Base-by-base conservation (phyloP, 208 protist species). In the Leishmania braziliensis region DNA sequence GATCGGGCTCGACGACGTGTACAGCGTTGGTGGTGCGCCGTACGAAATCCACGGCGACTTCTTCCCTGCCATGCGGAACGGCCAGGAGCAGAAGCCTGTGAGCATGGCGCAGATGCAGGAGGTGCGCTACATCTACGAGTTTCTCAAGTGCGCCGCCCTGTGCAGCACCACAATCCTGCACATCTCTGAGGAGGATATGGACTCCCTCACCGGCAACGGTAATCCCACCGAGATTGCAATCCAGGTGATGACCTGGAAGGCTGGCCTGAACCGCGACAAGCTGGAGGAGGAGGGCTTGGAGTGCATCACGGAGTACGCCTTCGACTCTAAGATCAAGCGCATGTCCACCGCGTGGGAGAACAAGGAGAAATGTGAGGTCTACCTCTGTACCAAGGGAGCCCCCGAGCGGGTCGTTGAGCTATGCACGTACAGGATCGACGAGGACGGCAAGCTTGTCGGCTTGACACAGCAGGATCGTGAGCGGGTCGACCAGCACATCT, bases 171-270 rank as follows among this genome's bases (percentile, higher is more conserved):
- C 91, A 12, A 54, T 90, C 18, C 77, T 96, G 51, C 90, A 90
- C 65, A 29, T 89, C 62, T 90, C 90, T 76, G 85, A 88, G 33
- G 82, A 93, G 9, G 92, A 96, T 84, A 86, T 86, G 48, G 92
- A 96, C 83, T 60, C 75, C 51, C 85, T 97, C 46, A 75, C 68
- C 3, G 94, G 94, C 75, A 95, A 85, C 79, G 94, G 94, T 46
- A 97, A 97, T 85, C 94, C 94, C 50, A 97, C 94, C 29, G 92
- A 97, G 83, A 88, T 97, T 46, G 94, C 94, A 36, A 95, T 97
- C 82, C 94, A 97, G 86, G 94, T 95, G 51, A 95, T 97, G 92
- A 93, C 92, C 58, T 96, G 92, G 93, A 97, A 97, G 86, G 91
- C 92, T 0, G 88, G 92, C 26, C 75, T 91, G 14, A 85, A 92